These are phyloP conservation scores for Colletotrichum navitas DNA, from an alignment of 2,329 filamentous ascomycete genomes.

Conservation along the genomic window DNA sequence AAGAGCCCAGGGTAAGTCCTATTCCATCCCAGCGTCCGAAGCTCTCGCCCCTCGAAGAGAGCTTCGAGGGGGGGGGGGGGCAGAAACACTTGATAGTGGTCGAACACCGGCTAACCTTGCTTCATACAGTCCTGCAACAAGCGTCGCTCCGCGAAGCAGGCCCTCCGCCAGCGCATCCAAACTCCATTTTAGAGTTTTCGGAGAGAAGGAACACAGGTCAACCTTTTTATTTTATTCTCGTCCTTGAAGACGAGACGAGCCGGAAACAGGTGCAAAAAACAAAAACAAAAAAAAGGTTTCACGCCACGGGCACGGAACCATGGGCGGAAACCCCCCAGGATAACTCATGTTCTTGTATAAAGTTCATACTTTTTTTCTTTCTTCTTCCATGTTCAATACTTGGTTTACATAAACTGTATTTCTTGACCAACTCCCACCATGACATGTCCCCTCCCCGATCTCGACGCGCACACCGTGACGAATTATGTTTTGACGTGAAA, in stretches of 20 bases:
- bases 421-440: background rate
- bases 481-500: constrained; percentile 23
- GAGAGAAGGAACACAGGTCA: constrained; percentile 8
- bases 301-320: constrained; percentile 15
- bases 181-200: constrained; percentile 20
- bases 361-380: constrained; percentile 28
- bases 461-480: constrained; percentile 4
- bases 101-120: constrained; percentile 4
- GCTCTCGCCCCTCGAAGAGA: background rate
- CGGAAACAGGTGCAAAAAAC: constrained; percentile 19
- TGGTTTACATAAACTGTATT: constrained; percentile 12
- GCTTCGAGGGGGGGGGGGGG: too few relatives aligned
- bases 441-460: background rate
- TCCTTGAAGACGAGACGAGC: constrained; percentile 33
- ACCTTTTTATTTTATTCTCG: background rate
- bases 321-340: constrained; percentile 7
- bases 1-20: constrained; percentile 23
- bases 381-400: constrained; percentile 37
- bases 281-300: constrained; percentile 10
- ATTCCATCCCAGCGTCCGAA: background rate
- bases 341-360: constrained; percentile 41
- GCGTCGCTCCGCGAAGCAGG: constrained; percentile 35
- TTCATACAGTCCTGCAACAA: constrained; percentile 29
- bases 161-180: constrained; percentile 39
- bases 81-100: constrained; percentile 12